Base-by-base conservation (phyloP, 2,329 filamentous ascomycete genomes). In the Colletotrichum incanum region DNA sequence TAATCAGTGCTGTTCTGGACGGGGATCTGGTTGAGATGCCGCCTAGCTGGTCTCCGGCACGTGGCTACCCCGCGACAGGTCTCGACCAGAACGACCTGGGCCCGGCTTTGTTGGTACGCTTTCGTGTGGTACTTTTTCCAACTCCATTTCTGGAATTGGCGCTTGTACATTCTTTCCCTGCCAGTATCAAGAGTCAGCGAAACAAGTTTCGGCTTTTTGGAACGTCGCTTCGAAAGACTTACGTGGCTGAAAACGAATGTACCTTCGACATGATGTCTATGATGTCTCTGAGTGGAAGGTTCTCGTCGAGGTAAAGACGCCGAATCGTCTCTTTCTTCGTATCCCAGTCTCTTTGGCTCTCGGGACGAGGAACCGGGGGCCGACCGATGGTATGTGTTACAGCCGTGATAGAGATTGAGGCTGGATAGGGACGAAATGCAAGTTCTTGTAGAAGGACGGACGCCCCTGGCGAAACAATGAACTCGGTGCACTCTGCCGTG, bases 111-210 rank as follows among this genome's bases (percentile, higher is more conserved):
- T 12, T 28, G 41, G 9, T 12, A 8, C 0, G 23, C 18, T 59
- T 65, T 65, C 18, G 63, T 58, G 28, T 65, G 58, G 41, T 65
- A 65, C n/a, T 41, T 65, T 16, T 49, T 65, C 63, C 63, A 65
- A 2, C n/a, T 34, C 63, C 63, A 59, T 43, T 47, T 59, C 11
- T 39, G 20, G n/a, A 65, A 65, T 20, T 65, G 63, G 3, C 63
- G 39, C 26, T 65, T 65, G 23, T 65, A 65, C 63, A 59, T 59
- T n/a, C 52, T 58, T 23, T 59, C 41, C 11, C 63, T 47, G 7
- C 0, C 5, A n/a, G 18, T 31, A 16, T 16, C 34, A 8, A 8
- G n/a, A 20, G 45, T 31, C 3, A 54, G 45, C 31, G 14, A 54
- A 2, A 28, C 8, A 8, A 14, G 4, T 2, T 52, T 20, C 1